Evolutionary conservation across 2,329 filamentous ascomycete genomes (phyloP).

Genomic region (Plectosphaerella sp.): DNA sequence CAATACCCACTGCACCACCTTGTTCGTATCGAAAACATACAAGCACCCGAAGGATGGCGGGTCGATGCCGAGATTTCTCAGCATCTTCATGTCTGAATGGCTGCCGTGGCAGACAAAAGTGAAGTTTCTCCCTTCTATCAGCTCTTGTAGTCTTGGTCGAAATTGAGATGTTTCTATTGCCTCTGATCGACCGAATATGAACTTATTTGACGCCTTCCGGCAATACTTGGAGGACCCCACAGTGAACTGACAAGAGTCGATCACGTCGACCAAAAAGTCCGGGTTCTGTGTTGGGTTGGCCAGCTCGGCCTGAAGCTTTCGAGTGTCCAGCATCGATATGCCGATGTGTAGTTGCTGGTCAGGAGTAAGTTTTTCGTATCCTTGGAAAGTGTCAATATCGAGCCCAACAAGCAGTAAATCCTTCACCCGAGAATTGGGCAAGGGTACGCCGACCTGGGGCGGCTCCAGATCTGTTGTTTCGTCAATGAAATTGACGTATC

Average conservation of each 20-base stretch:
- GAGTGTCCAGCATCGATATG: conserved; percentile 5
- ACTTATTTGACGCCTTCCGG: conserved; percentile 8
- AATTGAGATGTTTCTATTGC: neutral
- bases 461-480: neutral
- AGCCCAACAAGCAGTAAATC: conserved; percentile 8
- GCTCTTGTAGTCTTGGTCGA: neutral
- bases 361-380: conserved; percentile 4
- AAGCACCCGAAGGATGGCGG: neutral
- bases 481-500: neutral
- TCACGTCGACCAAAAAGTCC: neutral
- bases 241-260: conserved; percentile 7
- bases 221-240: conserved; percentile 4
- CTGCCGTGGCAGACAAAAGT: conserved; percentile 4
- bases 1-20: conserved; percentile 17
- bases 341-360: conserved; percentile 9
- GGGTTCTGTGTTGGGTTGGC: neutral
- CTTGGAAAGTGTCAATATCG: conserved; percentile 10
- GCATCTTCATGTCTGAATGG: conserved; percentile 5
- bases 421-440: conserved; percentile 4
- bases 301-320: neutral
- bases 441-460: neutral
- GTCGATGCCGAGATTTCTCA: conserved; percentile 3
- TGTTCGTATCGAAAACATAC: conserved; percentile 18
- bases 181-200: conserved; percentile 6
- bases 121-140: conserved; percentile 1